A percentile compares a stretch with the other conserved stretches of the same genome.
Evolutionary conservation across 1,284 basidiomycete genomes (phyloP).

Genomic region (Ceratobasidium sp.): DNA sequence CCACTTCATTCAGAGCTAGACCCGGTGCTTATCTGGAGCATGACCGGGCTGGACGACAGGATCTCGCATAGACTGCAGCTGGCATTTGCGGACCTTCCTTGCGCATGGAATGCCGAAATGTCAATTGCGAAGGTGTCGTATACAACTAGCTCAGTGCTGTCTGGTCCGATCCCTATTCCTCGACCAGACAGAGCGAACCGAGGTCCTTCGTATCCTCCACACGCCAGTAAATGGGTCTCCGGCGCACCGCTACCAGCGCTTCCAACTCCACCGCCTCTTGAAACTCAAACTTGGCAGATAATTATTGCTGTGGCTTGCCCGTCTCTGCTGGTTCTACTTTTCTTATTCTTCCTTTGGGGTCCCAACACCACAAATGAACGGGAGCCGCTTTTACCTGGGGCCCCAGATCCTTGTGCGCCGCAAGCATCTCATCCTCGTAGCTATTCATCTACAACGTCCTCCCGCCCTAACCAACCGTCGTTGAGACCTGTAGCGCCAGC

Average conservation of each 20-base stretch:
- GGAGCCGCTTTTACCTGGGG: too few species aligned
- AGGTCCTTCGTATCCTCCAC: not conserved
- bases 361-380: too few species aligned
- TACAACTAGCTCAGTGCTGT: not conserved
- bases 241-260: not conserved
- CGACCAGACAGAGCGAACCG: not conserved
- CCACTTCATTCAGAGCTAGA: not conserved
- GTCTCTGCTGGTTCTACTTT: not conserved
- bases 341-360: not conserved
- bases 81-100: slow-evolving; percentile 3
- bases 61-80: not conserved
- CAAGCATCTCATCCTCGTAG: too few species aligned
- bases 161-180: slow-evolving; percentile 5
- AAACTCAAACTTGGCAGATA: not conserved
- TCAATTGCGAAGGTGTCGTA: slow-evolving; percentile 19
- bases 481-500: too few species aligned
- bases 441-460: too few species aligned
- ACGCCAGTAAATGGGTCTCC: not conserved
- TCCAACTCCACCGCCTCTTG: not conserved
- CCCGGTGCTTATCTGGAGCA: slow-evolving; percentile 24
- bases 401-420: too few species aligned
- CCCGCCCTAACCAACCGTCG: too few species aligned
- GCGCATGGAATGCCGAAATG: not conserved
- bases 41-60: slow-evolving; percentile 13
- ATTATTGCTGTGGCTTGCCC: not conserved